Evolutionary conservation across 495 filamentous ascomycete species (phyloP).

Genomic region (Tuber borchii): DNA sequence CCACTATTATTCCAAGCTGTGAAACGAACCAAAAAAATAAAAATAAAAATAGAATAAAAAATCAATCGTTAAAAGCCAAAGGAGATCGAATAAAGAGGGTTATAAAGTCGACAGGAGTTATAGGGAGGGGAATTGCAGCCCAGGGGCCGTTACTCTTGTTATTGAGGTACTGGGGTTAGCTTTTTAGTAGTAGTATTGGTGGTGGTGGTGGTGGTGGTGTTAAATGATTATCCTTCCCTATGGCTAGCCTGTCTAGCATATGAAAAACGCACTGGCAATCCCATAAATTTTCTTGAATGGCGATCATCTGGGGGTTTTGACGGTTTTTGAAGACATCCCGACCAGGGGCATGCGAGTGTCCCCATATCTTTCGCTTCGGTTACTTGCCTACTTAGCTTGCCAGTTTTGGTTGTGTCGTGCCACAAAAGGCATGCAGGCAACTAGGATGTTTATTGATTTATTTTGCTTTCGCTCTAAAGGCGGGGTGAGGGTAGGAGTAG

Average conservation of each 20-base stretch:
- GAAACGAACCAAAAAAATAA: not conserved
- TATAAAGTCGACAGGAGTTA: not conserved
- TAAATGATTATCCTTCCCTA: not conserved
- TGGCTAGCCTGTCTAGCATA: not conserved
- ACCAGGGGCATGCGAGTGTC: not conserved
- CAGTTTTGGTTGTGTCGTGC: not conserved
- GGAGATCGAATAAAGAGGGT: not conserved
- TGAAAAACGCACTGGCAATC: not conserved
- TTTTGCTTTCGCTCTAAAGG: not conserved
- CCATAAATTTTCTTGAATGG: slow-evolving; percentile 3
- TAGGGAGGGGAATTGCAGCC: not conserved
- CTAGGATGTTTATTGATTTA: not conserved
- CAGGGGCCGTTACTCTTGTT: not conserved
- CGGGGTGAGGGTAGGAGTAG: not conserved
- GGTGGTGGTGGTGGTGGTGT: not conserved
- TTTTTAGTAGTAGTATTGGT: not conserved
- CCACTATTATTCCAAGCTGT: not conserved
- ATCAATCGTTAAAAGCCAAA: not conserved
- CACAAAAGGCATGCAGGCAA: not conserved
- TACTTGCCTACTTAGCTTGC: not conserved
- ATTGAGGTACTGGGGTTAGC: not conserved
- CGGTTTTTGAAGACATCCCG: not conserved
- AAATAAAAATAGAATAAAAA: not conserved
- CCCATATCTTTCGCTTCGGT: not conserved
- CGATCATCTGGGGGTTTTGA: not conserved